Evolutionary conservation across 257 asterid species (phyloP).

Genomic region (Agastache rugosa): DNA sequence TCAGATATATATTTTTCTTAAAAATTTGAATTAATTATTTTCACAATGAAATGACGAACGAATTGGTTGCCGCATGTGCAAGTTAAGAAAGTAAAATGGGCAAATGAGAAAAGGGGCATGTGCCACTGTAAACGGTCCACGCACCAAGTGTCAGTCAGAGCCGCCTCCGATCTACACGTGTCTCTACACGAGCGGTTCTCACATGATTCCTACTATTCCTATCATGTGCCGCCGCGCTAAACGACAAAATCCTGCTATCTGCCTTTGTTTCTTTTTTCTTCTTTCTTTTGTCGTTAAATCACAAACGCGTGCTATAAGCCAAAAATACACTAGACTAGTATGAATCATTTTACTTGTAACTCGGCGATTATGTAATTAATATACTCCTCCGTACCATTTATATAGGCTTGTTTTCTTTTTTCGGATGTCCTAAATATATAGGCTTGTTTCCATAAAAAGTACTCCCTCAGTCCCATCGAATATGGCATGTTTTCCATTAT

Average conservation of each 20-base stretch:
- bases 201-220: slow-evolving; percentile 36
- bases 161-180: slow-evolving; percentile 34
- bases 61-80: slow-evolving; percentile 34
- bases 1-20: too few species aligned
- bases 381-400: too few species aligned
- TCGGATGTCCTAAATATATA: too few species aligned
- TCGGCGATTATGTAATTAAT: too few species aligned
- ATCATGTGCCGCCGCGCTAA: slow-evolving; percentile 58
- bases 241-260: slow-evolving; percentile 23
- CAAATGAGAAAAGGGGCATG: slow-evolving; percentile 37
- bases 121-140: slow-evolving; percentile 41
- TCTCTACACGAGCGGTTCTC: slow-evolving; percentile 40
- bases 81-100: neutral
- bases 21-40: too few species aligned
- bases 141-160: slow-evolving; percentile 36
- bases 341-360: neutral
- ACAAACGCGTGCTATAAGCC: neutral
- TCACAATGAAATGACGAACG: too few species aligned
- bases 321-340: neutral
- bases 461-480: too few species aligned
- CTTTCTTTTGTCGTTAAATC: too few species aligned
- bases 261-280: neutral
- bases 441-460: too few species aligned
- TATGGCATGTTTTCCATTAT: too few species aligned
- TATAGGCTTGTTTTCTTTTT: too few species aligned